phyloP scores from a whole-genome alignment of 1,284 basidiomycete genomes.

The Boletellus deceptivus region DNA sequence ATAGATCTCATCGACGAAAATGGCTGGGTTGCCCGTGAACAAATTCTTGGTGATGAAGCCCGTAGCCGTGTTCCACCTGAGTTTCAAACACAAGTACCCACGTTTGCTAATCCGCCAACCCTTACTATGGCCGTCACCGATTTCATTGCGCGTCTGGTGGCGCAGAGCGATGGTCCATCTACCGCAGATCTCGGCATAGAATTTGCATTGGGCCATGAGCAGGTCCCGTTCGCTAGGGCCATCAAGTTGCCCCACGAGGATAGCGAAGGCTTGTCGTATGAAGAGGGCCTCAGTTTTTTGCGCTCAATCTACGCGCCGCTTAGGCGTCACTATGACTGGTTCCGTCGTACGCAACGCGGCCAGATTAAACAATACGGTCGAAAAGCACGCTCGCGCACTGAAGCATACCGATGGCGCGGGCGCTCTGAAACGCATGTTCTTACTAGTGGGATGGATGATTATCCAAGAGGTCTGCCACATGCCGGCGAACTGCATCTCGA shows the following conservation, averaged over 20 bases:
- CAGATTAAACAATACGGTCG: slow-evolving; percentile 90
- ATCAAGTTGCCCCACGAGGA: slow-evolving; percentile 28
- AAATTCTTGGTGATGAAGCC: slow-evolving; percentile 94
- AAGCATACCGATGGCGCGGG: slow-evolving; percentile 95
- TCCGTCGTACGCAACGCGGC: slow-evolving; percentile 88
- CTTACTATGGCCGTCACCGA: slow-evolving; percentile 87
- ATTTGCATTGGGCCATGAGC: slow-evolving; percentile 45
- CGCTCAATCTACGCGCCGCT: slow-evolving; percentile 80
- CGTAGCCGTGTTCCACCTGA: slow-evolving; percentile 86
- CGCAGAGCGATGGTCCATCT: slow-evolving; percentile 43
- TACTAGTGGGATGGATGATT: slow-evolving; percentile 95
- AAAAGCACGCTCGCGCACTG: slow-evolving; percentile 76
- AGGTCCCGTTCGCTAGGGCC: slow-evolving; percentile 43
- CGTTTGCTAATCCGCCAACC: slow-evolving; percentile 92
- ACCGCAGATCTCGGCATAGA: slow-evolving; percentile 65
- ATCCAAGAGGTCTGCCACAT: slow-evolving; percentile 85
- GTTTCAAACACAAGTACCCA: slow-evolving; percentile 91
- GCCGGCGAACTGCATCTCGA: slow-evolving; percentile 91
- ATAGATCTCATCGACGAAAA: slow-evolving; percentile 87
- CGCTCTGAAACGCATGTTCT: slow-evolving; percentile 83
- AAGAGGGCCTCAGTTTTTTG: slow-evolving; percentile 67
- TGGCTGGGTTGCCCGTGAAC: slow-evolving; percentile 94
- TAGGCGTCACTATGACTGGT: slow-evolving; percentile 93
- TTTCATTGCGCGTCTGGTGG: slow-evolving; percentile 76
- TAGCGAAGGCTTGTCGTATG: slow-evolving; percentile 55